Percentiles rank a stretch among this genome's conserved stretches.
phyloP scores from a whole-genome alignment of 2,329 filamentous ascomycete species.

The Ascosphaera aggregata region DNA sequence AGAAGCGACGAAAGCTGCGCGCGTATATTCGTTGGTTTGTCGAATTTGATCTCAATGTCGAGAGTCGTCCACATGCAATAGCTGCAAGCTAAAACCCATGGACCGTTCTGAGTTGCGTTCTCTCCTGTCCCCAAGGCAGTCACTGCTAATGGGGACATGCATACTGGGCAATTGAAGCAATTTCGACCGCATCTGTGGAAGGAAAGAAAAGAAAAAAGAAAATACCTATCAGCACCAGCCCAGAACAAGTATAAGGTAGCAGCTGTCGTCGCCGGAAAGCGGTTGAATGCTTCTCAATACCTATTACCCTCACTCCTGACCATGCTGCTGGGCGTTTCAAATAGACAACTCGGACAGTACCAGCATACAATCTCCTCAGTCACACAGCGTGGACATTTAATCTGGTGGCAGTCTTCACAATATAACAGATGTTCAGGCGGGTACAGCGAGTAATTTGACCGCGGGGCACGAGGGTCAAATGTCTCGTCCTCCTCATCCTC shows the following conservation, averaged over 20 bases:
- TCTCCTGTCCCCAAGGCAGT: slow-evolving; percentile 40
- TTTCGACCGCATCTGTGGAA: slow-evolving; percentile 60
- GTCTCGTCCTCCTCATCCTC: slow-evolving; percentile 50
- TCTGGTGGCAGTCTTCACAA: slow-evolving; percentile 93
- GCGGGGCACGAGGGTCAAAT: slow-evolving; percentile 65
- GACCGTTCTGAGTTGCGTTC: slow-evolving; percentile 23
- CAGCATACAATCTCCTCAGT: slow-evolving; percentile 85
- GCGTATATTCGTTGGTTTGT: slow-evolving; percentile 69
- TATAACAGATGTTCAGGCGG: slow-evolving; percentile 86
- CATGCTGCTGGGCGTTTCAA: slow-evolving; percentile 85
- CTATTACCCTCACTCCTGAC: slow-evolving; percentile 83
- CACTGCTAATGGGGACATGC: slow-evolving; percentile 56
- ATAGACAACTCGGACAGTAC: slow-evolving; percentile 87
- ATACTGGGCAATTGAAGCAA: slow-evolving; percentile 87
- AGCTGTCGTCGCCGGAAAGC: no score
- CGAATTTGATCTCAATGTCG: slow-evolving; percentile 77
- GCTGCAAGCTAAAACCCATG: slow-evolving; percentile 62
- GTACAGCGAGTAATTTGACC: slow-evolving; percentile 79
- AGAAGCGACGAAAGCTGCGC: slow-evolving; percentile 52
- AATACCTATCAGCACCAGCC: no score
- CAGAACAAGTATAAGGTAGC: no score
- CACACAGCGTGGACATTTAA: slow-evolving; percentile 79
- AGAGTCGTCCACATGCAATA: slow-evolving; percentile 87
- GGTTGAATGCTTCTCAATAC: no score
- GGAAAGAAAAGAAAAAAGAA: no score